Conservation (phyloP, 371 early-diverging fungal genomes). For the Apophysomyces variabilis region DNA sequence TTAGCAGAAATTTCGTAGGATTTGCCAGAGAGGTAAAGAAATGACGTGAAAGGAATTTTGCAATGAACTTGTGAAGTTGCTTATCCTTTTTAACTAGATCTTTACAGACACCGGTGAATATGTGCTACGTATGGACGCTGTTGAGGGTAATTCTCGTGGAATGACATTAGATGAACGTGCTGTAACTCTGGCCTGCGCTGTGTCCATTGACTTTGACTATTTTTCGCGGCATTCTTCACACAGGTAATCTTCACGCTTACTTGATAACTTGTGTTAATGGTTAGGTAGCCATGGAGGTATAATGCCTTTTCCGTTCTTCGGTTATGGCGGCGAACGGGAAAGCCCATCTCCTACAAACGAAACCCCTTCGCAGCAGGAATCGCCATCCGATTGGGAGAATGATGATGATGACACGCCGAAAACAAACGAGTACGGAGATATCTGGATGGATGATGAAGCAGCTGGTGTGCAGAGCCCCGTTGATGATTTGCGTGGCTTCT, state of each 20-base stretch:
- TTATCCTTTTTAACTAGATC: constrained; percentile 45
- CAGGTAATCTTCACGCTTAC: constrained; percentile 33
- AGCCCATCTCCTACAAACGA: constrained; percentile 11
- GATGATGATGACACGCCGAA: constrained; percentile 6
- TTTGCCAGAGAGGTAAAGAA: constrained; percentile 76
- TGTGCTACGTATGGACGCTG: constrained; percentile 78
- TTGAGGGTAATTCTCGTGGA: constrained; percentile 55
- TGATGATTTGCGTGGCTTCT: constrained; percentile 35
- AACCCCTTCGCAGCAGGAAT: constrained; percentile 14
- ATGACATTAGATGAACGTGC: constrained; percentile 86
- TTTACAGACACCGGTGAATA: constrained; percentile 91
- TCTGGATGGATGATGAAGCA: constrained; percentile 46
- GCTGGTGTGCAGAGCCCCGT: constrained; percentile 46
- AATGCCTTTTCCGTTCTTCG: constrained; percentile 53
- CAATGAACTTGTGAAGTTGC: background rate
- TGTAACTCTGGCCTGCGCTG: constrained; percentile 81
- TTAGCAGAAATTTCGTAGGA: constrained; percentile 85
- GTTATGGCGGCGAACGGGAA: constrained; percentile 35
- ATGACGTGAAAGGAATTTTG: background rate
- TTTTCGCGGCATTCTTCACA: constrained; percentile 81
- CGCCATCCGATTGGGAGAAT: background rate
- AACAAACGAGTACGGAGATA: constrained; percentile 40
- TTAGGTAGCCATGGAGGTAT: constrained; percentile 37
- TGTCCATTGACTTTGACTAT: constrained; percentile 93
- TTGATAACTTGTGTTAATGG: background rate